Evolutionary conservation across 108 stramenopile genomes (phyloP), one percentile per base, ranked within the genome.

Genomic region (Conticribra guillardii): DNA sequence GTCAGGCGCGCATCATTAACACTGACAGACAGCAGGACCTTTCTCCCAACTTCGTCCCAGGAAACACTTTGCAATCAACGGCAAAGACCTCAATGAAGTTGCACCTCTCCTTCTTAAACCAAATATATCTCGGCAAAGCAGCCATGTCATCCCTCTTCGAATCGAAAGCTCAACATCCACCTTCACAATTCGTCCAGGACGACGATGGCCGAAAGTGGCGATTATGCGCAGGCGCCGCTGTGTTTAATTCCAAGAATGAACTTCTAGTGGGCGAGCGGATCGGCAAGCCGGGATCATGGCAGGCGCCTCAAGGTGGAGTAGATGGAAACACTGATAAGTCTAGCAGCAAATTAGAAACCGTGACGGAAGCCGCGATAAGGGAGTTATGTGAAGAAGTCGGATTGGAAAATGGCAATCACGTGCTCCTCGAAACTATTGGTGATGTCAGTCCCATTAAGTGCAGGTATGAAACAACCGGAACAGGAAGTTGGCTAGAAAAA

Each of bases 371-470:
- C 5, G 79, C 84, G 1, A 50, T 45, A 8, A 61, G 82, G 30
- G 84, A 82, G 49, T 30, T 85, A 30, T 81, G 67, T 45, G 82
- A 85, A 76, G 82, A 80, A 46, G 69, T 76, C 21, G 82, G 84
- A 26, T 41, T 85, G 17, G 59, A 52, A 22, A 8, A 44, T 22
- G 74, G 64, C 0, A 54, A 77, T 15, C 74, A 85, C 54, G 82
- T 82, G 0, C 31, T 70, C 8, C 33, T 82, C 41, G 80, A 84
- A 31, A 28, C 65, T 8, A 60, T 54, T 24, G 48, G 33, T 21
- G 63, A 64, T n/a, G n/a, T 44, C 37, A 4, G 41, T 17, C 26
- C 47, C 14, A 59, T 67, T 22, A 73, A 52, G 31, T 60, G 61
- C 62, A 55, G 67, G 31, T 85, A 85, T 53, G 45, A 37, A 15